phyloP scores from a whole-genome alignment of 768 basidiomycete species.

The Mrakia frigida region DNA sequence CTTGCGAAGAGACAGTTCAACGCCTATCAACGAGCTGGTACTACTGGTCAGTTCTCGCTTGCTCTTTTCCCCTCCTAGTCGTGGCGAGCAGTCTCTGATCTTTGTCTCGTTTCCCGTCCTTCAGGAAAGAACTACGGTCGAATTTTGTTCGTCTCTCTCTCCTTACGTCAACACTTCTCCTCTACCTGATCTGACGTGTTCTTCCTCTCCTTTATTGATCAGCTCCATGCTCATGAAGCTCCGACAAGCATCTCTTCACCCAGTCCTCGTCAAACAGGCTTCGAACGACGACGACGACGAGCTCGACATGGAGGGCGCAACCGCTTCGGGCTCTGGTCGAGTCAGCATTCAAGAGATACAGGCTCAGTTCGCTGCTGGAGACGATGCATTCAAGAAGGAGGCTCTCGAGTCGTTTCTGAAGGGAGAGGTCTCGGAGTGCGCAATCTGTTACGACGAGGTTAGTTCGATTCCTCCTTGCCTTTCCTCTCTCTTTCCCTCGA shows the following conservation, averaged over 20 bases:
- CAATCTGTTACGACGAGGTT: slow-evolving; percentile 64
- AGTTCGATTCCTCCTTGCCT: neutral
- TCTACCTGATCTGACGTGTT: neutral
- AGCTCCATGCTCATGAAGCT: slow-evolving; percentile 43
- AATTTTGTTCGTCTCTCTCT: slow-evolving; percentile 23
- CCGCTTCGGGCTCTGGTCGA: neutral
- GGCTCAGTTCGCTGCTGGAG: slow-evolving; percentile 32
- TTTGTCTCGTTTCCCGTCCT: slow-evolving; percentile 66
- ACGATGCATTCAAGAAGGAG: slow-evolving; percentile 23
- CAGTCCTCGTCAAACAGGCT: slow-evolving; percentile 64
- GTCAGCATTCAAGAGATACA: slow-evolving; percentile 19
- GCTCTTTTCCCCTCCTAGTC: neutral
- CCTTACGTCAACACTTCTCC: neutral
- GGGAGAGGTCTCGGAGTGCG: slow-evolving; percentile 60
- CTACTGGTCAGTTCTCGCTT: neutral
- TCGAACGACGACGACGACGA: slow-evolving; percentile 49
- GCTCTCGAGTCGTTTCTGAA: slow-evolving; percentile 20
- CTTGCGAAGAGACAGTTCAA: slow-evolving; percentile 77
- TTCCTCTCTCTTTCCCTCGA: neutral
- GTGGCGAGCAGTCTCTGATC: neutral
- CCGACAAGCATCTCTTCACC: slow-evolving; percentile 88
- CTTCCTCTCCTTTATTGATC: neutral
- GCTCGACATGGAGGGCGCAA: slow-evolving; percentile 8
- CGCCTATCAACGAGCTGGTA: slow-evolving; percentile 36
- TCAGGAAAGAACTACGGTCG: slow-evolving; percentile 60